Conservation (phyloP, 2,329 filamentous ascomycete genomes). For the Epichloe baconii region DNA sequence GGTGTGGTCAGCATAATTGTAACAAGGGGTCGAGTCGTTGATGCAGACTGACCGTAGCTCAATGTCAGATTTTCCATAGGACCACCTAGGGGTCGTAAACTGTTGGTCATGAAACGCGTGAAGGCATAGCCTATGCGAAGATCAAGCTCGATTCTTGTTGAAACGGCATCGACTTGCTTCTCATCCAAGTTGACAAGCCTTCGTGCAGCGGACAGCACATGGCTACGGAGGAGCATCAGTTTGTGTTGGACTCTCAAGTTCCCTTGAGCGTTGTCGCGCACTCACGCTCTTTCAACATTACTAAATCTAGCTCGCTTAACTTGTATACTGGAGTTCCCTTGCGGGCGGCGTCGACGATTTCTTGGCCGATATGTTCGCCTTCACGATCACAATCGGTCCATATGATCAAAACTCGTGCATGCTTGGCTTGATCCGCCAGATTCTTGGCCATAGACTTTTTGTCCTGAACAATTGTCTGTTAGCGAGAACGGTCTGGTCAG, state of each 20-base stretch:
- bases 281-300: conserved; percentile 83
- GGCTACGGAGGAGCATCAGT: conserved; percentile 35
- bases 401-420: conserved; percentile 69
- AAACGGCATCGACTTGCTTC: conserved; percentile 73
- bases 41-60: conserved; percentile 56
- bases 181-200: conserved; percentile 70
- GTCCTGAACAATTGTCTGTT: conserved; percentile 35
- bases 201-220: conserved; percentile 73
- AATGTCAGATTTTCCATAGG: conserved; percentile 52
- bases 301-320: conserved; percentile 85
- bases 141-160: conserved; percentile 83
- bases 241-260: conserved; percentile 2
- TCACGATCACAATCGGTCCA: conserved; percentile 99
- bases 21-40: background rate
- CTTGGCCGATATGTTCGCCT: conserved; percentile 88
- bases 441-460: conserved; percentile 77
- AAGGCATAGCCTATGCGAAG: conserved; percentile 86
- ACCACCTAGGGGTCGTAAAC: conserved; percentile 58
- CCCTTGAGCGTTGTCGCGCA: background rate
- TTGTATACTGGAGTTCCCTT: conserved; percentile 59
- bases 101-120: conserved; percentile 74
- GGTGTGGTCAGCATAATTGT: background rate
- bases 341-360: conserved; percentile 71
- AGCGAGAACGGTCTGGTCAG: background rate
- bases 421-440: conserved; percentile 64